These are phyloP conservation scores for Postia placenta DNA, from an alignment of 768 basidiomycete genomes.

Conservation along the genomic window DNA sequence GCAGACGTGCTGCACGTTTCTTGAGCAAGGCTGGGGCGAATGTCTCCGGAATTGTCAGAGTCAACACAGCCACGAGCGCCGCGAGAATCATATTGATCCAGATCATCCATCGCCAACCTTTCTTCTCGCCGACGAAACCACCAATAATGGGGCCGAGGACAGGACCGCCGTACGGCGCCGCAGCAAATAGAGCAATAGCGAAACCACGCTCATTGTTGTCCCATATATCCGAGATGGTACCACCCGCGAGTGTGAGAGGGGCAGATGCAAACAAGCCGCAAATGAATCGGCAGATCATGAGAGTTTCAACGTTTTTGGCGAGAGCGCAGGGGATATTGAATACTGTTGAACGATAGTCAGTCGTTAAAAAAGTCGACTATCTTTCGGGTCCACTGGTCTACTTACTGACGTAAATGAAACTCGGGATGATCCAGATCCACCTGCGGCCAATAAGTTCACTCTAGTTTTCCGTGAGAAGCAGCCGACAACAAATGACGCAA, in stretches of 20 bases:
- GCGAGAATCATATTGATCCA: constrained; percentile 40
- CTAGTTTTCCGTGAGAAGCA: too few species aligned
- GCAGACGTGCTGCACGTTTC: constrained; percentile 31
- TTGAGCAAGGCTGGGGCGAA: constrained; percentile 39
- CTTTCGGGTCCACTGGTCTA: too few species aligned
- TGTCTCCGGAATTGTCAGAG: constrained; percentile 38
- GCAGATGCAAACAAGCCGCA: constrained; percentile 34
- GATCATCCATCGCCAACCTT: constrained; percentile 34
- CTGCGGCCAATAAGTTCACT: constrained; percentile 36
- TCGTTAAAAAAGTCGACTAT: too few species aligned
- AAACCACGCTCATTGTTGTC: constrained; percentile 32
- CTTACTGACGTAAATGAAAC: constrained; percentile 31
- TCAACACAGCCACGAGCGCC: constrained; percentile 22
- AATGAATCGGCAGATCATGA: constrained; percentile 37
- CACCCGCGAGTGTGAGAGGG: constrained; percentile 31
- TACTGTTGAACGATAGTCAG: constrained; percentile 9
- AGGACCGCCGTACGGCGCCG: constrained; percentile 37
- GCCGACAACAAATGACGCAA: too few species aligned
- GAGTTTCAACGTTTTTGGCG: constrained; percentile 31
- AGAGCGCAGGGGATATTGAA: constrained; percentile 38
- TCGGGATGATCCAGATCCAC: constrained; percentile 32
- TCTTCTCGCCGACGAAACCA: constrained; percentile 35
- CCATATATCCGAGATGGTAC: constrained; percentile 30
- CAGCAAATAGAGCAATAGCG: constrained; percentile 36
- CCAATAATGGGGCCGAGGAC: constrained; percentile 50